Percentiles rank a stretch among this genome's conserved stretches.
Conservation (phyloP, 495 filamentous ascomycete genomes). For the Recurvomyces mirabilis region DNA sequence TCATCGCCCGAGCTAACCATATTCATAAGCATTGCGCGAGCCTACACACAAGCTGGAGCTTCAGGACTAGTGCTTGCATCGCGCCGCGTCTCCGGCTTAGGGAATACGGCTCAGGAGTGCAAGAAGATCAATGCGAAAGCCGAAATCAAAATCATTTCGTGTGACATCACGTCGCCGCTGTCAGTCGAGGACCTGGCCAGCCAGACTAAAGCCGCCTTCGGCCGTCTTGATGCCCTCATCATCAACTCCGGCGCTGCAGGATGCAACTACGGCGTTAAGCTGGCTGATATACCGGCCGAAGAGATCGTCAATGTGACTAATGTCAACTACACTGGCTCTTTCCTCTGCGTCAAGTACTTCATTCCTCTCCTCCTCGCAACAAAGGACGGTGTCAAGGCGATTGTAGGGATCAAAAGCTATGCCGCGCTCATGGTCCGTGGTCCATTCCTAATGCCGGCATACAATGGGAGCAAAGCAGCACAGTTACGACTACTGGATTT, state of each 20-base stretch:
- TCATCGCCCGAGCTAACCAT: too few species aligned
- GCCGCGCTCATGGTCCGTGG: conserved; percentile 21
- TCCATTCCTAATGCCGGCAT: conserved; percentile 27
- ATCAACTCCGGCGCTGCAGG: conserved; percentile 26
- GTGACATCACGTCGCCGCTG: conserved; percentile 18
- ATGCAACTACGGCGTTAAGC: conserved; percentile 21
- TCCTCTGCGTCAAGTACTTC: conserved; percentile 20
- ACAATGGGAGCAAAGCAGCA: conserved; percentile 27
- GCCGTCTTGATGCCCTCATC: conserved; percentile 19
- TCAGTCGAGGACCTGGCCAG: conserved; percentile 14
- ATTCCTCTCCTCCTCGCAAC: conserved; percentile 19
- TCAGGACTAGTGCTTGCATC: conserved; percentile 16
- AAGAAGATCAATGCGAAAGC: conserved; percentile 15
- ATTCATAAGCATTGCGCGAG: too few species aligned
- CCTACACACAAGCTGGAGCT: conserved; percentile 24
- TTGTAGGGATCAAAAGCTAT: conserved; percentile 28
- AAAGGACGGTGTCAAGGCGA: conserved; percentile 23
- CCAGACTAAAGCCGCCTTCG: conserved; percentile 11
- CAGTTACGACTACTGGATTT: conserved; percentile 22
- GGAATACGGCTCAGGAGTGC: conserved; percentile 11
- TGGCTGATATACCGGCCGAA: conserved; percentile 13
- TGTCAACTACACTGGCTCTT: conserved; percentile 24
- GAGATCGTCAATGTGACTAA: conserved; percentile 20
- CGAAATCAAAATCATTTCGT: conserved; percentile 7
- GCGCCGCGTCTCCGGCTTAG: conserved; percentile 13